A percentile compares a stretch with the other conserved stretches of the same genome.
phyloP scores from a whole-genome alignment of 495 filamentous ascomycete genomes.

The Hypoxylon fragiforme region DNA sequence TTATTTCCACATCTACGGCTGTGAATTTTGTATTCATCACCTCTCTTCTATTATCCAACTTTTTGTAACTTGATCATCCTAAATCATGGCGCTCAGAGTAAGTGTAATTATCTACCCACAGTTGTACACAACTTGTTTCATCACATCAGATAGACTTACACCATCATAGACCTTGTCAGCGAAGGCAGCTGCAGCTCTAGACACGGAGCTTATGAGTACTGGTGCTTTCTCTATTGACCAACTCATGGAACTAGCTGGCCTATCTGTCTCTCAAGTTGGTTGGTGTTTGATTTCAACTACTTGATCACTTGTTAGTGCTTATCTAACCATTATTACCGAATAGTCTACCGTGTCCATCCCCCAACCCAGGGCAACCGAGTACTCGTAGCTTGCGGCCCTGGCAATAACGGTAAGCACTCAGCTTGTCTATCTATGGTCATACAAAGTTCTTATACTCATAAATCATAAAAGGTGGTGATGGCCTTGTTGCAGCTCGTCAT shows the following conservation, averaged over 20 bases:
- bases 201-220: constrained; percentile 90
- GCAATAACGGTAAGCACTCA: constrained; percentile 77
- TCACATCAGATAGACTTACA: constrained; percentile 24
- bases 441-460: constrained; percentile 37
- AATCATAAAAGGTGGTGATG: constrained; percentile 72
- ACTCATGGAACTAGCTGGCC: constrained; percentile 93
- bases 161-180: constrained; percentile 73
- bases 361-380: constrained; percentile 69
- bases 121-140: too few relatives aligned
- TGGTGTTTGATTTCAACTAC: constrained; percentile 14
- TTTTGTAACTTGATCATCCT: background rate
- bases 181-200: constrained; percentile 83
- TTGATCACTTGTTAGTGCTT: background rate
- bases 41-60: too few relatives aligned
- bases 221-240: constrained; percentile 95
- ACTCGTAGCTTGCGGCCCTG: constrained; percentile 88
- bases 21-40: too few relatives aligned
- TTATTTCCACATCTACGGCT: too few relatives aligned
- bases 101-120: constrained; percentile 7
- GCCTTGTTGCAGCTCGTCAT: constrained; percentile 91
- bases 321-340: constrained; percentile 7
- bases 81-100: constrained; percentile 54
- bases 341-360: constrained; percentile 85
- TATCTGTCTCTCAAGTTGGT: constrained; percentile 94
- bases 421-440: constrained; percentile 13